Evolutionary conservation across 73 alveolate genomes (phyloP).

Genomic region (Paramecium octaurelia): DNA sequence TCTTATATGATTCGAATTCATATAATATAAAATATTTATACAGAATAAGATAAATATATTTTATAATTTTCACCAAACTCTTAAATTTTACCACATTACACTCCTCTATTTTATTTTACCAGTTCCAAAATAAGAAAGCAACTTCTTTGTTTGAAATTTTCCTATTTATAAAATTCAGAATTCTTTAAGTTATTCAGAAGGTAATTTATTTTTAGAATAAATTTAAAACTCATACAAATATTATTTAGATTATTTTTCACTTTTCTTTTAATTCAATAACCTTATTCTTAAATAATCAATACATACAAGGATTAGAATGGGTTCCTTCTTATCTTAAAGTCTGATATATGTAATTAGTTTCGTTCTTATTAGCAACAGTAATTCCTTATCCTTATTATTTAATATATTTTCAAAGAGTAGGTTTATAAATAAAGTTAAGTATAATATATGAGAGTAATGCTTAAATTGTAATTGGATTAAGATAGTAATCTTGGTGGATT

Average conservation of each 20-base stretch:
- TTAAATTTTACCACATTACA: neutral
- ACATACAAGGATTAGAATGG: neutral
- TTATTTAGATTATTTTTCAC: neutral
- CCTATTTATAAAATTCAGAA: neutral
- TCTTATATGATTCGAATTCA: neutral
- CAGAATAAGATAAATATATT: neutral
- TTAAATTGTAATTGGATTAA: neutral
- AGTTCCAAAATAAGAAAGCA: neutral
- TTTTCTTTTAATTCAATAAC: neutral
- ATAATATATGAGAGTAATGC: neutral
- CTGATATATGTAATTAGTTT: too few species aligned
- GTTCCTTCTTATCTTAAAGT: neutral
- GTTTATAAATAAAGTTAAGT: neutral
- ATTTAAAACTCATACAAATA: neutral
- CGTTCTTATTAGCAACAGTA: neutral
- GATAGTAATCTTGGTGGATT: neutral
- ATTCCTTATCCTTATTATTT: too few species aligned
- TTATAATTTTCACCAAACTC: neutral
- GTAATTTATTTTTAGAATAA: neutral
- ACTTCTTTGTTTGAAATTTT: neutral
- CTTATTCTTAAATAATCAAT: neutral
- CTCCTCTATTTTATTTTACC: neutral
- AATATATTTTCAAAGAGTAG: neutral
- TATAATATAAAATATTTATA: neutral
- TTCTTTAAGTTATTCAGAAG: neutral